phyloP scores from a whole-genome alignment of 73 alveolate genomes.

The Stentor roeselii region DNA sequence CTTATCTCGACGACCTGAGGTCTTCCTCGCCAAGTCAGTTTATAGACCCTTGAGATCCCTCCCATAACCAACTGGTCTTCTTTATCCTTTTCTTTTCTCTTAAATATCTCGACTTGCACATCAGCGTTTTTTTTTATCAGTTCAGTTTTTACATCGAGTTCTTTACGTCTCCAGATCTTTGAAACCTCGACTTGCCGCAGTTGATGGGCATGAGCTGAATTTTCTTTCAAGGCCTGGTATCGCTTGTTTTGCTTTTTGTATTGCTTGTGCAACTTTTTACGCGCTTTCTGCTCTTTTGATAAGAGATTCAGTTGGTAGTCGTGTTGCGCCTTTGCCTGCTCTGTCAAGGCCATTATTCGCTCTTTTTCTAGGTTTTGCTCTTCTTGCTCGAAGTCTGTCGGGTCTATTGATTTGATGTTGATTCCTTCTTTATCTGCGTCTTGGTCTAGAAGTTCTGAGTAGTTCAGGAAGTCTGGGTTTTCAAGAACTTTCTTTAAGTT shows the following conservation, averaged over 20 bases:
- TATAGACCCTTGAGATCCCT: constrained; percentile 2
- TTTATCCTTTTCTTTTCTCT: neutral
- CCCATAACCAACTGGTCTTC: neutral
- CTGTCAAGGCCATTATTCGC: neutral
- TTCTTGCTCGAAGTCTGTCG: neutral
- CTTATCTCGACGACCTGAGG: constrained; percentile 1
- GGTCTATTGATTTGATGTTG: neutral
- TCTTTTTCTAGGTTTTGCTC: constrained; percentile 1
- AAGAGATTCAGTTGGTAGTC: constrained; percentile 6
- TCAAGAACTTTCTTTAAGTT: neutral
- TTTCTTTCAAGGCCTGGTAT: neutral
- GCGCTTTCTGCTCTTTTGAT: constrained; percentile 1
- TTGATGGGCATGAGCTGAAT: constrained; percentile 19
- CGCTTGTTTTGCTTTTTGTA: neutral
- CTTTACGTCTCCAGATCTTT: neutral
- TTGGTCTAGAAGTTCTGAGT: neutral
- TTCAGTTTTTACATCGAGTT: neutral
- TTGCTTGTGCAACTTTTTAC: neutral
- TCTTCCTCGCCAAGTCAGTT: constrained; percentile 7
- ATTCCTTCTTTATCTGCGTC: constrained; percentile 3
- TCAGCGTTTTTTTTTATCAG: constrained; percentile 6
- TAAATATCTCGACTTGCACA: neutral
- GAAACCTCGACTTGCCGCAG: neutral
- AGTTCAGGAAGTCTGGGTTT: neutral
- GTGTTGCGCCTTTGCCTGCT: neutral